A percentile compares a stretch with the other conserved stretches of the same genome.
Conservation (phyloP, 148 eudicot genomes). For the Persicaria tinctoria region DNA sequence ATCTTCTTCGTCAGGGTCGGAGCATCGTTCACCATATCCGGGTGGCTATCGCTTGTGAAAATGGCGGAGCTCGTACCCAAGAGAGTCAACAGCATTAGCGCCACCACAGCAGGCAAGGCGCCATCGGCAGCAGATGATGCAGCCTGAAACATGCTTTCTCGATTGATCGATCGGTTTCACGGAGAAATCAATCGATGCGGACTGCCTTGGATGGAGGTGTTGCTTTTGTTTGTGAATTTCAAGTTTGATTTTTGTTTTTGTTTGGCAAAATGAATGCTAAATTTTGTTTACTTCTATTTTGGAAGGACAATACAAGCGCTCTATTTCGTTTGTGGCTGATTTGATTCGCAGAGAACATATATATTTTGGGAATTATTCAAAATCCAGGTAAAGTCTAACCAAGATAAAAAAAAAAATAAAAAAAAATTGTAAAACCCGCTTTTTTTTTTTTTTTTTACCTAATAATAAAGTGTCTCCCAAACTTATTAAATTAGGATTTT, state of each 20-base stretch:
- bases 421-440: too few species aligned
- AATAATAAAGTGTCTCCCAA: too few species aligned
- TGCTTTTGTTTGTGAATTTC: neutral
- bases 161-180: neutral
- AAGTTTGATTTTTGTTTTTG: neutral
- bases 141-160: neutral
- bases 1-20: slow-evolving; percentile 34
- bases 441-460: too few species aligned
- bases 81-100: neutral
- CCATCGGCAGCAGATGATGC: neutral
- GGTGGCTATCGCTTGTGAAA: neutral
- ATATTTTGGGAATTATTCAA: too few species aligned
- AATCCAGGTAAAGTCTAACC: too few species aligned
- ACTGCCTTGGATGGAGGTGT: neutral
- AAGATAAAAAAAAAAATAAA: too few species aligned
- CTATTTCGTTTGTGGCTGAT: neutral
- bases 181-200: neutral
- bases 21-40: slow-evolving; percentile 18
- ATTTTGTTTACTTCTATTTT: neutral
- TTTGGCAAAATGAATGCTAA: neutral
- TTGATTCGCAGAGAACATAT: too few species aligned
- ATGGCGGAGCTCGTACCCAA: neutral
- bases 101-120: neutral
- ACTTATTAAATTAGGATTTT: too few species aligned
- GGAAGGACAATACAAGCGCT: neutral